Evolutionary conservation across 495 filamentous ascomycete genomes (phyloP), one percentile per base, ranked within the genome.

Genomic region (Talaromyces wortmannii): DNA sequence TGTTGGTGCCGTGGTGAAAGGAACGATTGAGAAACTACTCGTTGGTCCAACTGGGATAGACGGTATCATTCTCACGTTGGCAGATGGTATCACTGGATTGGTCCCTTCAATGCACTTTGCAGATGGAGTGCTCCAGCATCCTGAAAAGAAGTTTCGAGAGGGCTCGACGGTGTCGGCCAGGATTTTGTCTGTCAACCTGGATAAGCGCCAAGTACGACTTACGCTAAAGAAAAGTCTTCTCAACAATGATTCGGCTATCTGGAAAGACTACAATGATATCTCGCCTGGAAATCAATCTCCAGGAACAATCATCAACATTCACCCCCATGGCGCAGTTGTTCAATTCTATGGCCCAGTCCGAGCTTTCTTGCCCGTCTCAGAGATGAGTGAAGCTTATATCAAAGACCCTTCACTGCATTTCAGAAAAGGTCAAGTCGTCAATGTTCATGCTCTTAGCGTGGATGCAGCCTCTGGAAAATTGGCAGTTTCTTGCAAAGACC

Each of bases 381-480:
- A 98, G 65, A 97, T 98, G 95, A 96, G 92, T 66, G 95, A 97
- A 64, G 89, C 91, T 12, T 97, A 85, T 67, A 96, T 98, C 60
- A 81, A 87, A 61, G 88, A 96, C 63, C 90, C 92, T 6, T 82
- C 78, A 45, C 82, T 94, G 61, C 92, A 98, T 65, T 98, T 98
- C 71, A 82, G 86, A 32, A 71, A 82, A 7, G 94, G 95, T 2
- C 94, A 98, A 65, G 91, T 94, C 15, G 86, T 98, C 57, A 95
- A 81, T 68, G 87, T 96, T 32, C 85, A 89, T 59, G 83, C 94
- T 17, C 60, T 94, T 44, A 87, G 85, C 57, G 84, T 97, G 36
- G 86, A 96, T 68, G 69, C 81, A 0, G 78, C 85, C 48, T 79
- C 79, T 42, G 73, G 76, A 55, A 85, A 86, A 60, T 82, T 98